Evolutionary conservation across 345 rosid genomes (phyloP).

Genomic region (Conringia planisiliqua): DNA sequence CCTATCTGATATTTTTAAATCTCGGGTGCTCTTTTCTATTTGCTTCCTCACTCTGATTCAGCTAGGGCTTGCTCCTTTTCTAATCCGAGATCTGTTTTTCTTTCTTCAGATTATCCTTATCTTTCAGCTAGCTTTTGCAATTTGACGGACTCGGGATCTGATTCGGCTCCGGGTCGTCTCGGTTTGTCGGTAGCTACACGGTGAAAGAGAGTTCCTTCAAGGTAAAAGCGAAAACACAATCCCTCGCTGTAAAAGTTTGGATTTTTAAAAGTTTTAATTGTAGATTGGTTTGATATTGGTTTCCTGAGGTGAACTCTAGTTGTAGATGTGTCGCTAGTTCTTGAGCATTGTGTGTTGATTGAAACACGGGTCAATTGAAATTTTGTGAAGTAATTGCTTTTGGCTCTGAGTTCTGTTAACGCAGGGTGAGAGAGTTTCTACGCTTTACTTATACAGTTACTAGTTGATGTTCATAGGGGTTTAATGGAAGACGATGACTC

Average conservation of each 20-base stretch:
- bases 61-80: conserved; percentile 16
- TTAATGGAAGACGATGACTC: conserved; percentile 37
- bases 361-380: neutral
- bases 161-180: neutral
- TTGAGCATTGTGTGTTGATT: conserved; percentile 14
- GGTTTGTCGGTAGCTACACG: conserved; percentile 3
- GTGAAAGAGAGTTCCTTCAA: neutral
- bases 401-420: neutral
- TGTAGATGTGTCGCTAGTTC: neutral
- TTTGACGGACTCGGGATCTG: conserved; percentile 18
- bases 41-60: neutral
- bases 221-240: neutral
- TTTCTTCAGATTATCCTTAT: conserved; percentile 16
- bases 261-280: neutral
- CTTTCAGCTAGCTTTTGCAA: neutral
- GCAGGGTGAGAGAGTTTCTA: neutral
- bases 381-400: neutral
- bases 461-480: conserved; percentile 25
- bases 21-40: neutral
- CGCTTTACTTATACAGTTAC: conserved; percentile 1
- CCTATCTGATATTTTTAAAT: neutral
- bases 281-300: neutral
- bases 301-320: conserved; percentile 1
- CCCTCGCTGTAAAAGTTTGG: neutral
- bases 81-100: conserved; percentile 24